Evolutionary conservation across 768 basidiomycete genomes (phyloP), one percentile per base, ranked within the genome.

Genomic region (Phlegmacium glaucopus): DNA sequence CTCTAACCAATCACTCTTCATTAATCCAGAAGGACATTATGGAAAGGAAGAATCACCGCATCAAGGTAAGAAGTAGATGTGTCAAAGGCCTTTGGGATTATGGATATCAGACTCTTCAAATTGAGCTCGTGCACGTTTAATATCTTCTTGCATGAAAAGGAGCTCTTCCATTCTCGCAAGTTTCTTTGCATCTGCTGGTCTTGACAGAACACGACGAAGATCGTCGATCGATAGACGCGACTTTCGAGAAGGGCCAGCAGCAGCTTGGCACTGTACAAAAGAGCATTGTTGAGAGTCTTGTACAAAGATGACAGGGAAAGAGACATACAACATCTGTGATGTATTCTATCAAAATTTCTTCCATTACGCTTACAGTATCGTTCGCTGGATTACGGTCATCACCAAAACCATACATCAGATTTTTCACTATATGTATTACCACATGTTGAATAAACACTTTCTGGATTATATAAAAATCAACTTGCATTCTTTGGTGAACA

Each of bases 141-240:
- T 94, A 57, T 93, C 92, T 61, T 92, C 90, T 62, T 93, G 90
- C 87, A 93, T 91, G 72, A 91, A 92, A 28, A 94, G 61, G 29
- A 95, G 68, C 61, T 95, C 93, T 63, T 95, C 92, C 82, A 94
- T 85, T 47, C 93, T 77, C 13, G 92, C 91, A 17, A 94, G 77
- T 63, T 94, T 94, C 68, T 93, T 93, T 27, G 88, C 85, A 59
- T 94, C 93, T n/a, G 88, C 87, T 3, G 88, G 85, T 41, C 84
- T 75, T 22, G 90, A 89, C 17, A 95, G 69, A 6, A 80, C 87
- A 49, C 85, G 79, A 18, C 90, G 78, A 41, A 95, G 71, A 60
- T 94, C 93, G 59, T 95, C 93, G 47, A 94, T 82, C 2, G 90
- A 86, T 39, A 92, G 60, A n/a, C 89, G 80, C 6, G 79, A 68